Percentiles rank a stretch among this genome's conserved stretches.
Evolutionary conservation across 2,329 filamentous ascomycete species (phyloP).

Genomic region (Leptographium flavum): DNA sequence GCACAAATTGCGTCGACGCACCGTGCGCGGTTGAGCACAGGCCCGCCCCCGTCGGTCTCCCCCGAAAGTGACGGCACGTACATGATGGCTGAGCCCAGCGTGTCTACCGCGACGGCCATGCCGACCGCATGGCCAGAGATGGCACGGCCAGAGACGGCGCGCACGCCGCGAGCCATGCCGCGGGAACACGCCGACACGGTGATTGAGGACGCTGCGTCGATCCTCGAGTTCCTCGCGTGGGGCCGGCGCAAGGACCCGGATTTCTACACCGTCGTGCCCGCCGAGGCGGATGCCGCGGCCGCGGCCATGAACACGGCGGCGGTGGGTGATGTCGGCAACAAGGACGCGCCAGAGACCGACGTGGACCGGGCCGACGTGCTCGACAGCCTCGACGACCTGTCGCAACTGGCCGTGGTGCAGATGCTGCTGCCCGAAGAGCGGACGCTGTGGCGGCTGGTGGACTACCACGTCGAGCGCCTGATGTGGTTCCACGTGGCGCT

Average conservation of each 20-base stretch:
- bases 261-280: constrained; percentile 12
- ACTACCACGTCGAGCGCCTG: constrained; percentile 13
- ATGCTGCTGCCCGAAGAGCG: constrained; percentile 11
- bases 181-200: constrained; percentile 16
- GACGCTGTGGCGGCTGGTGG: constrained; percentile 12
- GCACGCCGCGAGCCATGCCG: neutral
- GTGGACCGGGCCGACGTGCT: neutral
- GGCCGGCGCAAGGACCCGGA: constrained; percentile 26
- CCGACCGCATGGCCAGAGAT: constrained; percentile 2
- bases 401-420: constrained; percentile 10
- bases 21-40: neutral
- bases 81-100: neutral
- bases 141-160: neutral
- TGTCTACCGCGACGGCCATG: neutral
- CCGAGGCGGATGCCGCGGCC: constrained; percentile 8
- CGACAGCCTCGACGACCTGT: constrained; percentile 4
- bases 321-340: too few relatives aligned
- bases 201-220: constrained; percentile 26
- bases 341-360: too few relatives aligned
- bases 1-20: neutral
- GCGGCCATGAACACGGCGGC: too few relatives aligned
- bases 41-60: constrained; percentile 1
- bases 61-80: neutral
- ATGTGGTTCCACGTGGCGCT: constrained; percentile 16
- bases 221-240: constrained; percentile 33